Evolutionary conservation across 371 early-diverging fungal genomes (phyloP).

Genomic region (Actinomucor elegans): DNA sequence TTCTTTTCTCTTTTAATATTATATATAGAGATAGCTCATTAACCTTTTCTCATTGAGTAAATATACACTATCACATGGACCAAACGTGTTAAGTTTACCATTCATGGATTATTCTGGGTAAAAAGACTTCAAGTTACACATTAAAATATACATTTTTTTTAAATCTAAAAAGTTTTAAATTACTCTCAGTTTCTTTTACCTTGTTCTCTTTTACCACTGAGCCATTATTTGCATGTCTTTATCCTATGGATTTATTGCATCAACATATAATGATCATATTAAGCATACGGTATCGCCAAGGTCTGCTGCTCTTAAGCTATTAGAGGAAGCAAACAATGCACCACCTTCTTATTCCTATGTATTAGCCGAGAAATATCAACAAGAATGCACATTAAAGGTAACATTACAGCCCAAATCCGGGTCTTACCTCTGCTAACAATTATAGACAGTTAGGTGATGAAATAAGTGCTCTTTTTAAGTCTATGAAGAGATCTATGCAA

Average conservation of each 20-base stretch:
- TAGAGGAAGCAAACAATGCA: not conserved
- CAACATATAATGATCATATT: conserved; percentile 2
- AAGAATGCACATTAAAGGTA: conserved; percentile 4
- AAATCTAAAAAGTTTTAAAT: no score
- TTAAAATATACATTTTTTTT: not conserved
- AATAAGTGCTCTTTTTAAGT: not conserved
- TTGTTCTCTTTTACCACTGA: not conserved
- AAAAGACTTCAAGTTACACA: not conserved
- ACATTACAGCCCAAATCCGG: not conserved
- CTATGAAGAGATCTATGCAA: conserved; percentile 1
- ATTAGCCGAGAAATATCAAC: conserved; percentile 17
- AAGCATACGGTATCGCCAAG: not conserved
- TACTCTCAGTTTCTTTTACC: not conserved
- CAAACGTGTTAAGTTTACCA: conserved; percentile 2
- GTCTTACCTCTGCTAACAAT: not conserved
- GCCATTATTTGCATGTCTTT: conserved; percentile 1
- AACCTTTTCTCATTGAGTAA: not conserved
- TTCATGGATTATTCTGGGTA: conserved; percentile 2
- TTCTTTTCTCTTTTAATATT: no score
- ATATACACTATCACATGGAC: conserved; percentile 6
- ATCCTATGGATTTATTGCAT: not conserved
- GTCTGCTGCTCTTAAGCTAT: not conserved
- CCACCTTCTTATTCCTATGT: conserved; percentile 25
- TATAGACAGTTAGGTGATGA: conserved; percentile 2
- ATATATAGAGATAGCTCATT: not conserved